These are phyloP conservation scores for Cymodocea nodosa DNA, from an alignment of 116 monocot genomes.

Conservation along the genomic window DNA sequence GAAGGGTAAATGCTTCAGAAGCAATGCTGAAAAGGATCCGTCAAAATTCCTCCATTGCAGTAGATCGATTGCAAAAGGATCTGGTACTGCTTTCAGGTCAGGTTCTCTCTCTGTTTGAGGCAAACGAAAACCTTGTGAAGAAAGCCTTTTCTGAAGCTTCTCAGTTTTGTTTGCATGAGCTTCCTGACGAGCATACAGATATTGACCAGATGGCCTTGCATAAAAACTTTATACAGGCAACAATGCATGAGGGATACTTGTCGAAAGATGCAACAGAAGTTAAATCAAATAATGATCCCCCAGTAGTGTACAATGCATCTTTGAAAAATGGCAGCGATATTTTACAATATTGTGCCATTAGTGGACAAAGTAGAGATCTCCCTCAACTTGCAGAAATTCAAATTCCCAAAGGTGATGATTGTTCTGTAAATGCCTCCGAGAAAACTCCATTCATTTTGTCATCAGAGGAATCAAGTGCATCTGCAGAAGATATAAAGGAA, in stretches of 20 bases:
- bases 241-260: background rate
- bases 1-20: slow-evolving; percentile 60
- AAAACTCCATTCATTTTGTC: background rate
- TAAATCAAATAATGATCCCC: background rate
- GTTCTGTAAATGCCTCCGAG: slow-evolving; percentile 11
- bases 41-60: slow-evolving; percentile 56
- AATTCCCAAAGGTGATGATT: background rate
- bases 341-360: slow-evolving; percentile 4
- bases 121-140: slow-evolving; percentile 79
- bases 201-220: background rate
- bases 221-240: background rate
- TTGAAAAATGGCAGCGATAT: slow-evolving; percentile 5
- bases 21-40: slow-evolving; percentile 66
- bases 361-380: background rate
- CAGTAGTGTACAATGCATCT: slow-evolving; percentile 12
- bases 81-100: slow-evolving; percentile 86
- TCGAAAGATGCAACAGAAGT: background rate
- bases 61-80: slow-evolving; percentile 80
- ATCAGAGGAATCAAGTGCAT: background rate
- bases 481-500: slow-evolving; percentile 7
- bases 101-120: slow-evolving; percentile 94
- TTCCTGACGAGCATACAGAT: slow-evolving; percentile 15
- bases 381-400: background rate
- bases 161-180: slow-evolving; percentile 18
- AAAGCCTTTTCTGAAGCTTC: slow-evolving; percentile 52